These are phyloP conservation scores for Vanderwaltozyma polyspora DNA, from an alignment of 805 yeast genomes.

Conservation along the genomic window DNA sequence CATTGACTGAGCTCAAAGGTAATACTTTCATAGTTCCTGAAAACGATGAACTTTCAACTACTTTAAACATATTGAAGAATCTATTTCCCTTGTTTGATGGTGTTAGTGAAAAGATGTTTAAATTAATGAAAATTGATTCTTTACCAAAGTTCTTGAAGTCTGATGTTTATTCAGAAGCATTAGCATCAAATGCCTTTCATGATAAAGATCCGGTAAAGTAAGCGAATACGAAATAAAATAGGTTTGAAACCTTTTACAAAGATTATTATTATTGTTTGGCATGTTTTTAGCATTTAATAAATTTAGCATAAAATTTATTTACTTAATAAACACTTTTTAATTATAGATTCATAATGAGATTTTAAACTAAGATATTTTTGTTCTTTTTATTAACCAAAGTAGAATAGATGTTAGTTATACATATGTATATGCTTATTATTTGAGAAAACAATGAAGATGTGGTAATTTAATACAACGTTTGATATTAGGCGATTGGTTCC, in stretches of 20 bases:
- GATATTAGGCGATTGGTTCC: constrained; percentile 46
- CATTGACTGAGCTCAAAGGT: neutral
- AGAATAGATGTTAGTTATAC: constrained; percentile 7
- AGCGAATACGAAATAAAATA: too few species aligned
- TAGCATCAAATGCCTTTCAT: neutral
- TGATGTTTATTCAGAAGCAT: constrained; percentile 27
- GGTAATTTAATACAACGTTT: neutral
- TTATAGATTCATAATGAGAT: too few species aligned
- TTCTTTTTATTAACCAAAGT: too few species aligned
- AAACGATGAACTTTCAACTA: constrained; percentile 7
- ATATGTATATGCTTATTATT: constrained; percentile 8
- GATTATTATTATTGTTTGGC: too few species aligned
- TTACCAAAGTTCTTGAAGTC: constrained; percentile 54
- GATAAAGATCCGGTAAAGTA: neutral
- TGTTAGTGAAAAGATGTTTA: constrained; percentile 39
- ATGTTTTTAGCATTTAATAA: too few species aligned
- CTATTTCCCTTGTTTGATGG: constrained; percentile 36
- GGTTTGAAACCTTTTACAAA: too few species aligned
- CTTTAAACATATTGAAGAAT: constrained; percentile 29
- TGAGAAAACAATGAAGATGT: constrained; percentile 3
- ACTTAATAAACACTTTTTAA: neutral
- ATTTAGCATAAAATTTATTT: too few species aligned
- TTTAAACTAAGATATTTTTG: too few species aligned
- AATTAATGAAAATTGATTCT: constrained; percentile 63
- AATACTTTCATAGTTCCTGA: neutral